Base-by-base conservation (phyloP, 768 basidiomycete species). In the Dioszegia aurantiaca region DNA sequence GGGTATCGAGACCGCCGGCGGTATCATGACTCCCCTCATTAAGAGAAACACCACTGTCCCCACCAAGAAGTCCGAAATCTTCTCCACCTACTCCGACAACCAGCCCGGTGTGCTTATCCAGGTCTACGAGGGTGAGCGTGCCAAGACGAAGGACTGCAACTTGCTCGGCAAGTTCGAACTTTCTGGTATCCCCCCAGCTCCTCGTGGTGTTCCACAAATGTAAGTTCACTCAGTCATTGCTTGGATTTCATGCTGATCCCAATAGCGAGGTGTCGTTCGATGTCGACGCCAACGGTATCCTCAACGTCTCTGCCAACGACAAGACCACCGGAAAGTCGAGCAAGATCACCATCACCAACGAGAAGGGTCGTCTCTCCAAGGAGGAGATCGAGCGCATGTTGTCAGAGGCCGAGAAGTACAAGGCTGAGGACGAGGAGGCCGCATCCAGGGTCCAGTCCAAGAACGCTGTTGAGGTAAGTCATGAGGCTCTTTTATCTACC, bases 1-100 rank as follows among this genome's bases (percentile, higher is more conserved):
- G 76, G 93, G 94, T 84, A 99, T 98, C 69, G 94, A 97, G 83
- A 97, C 93, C 69, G 94, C 93, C 37, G 92, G 94, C 72, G 91
- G 92, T 77, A 92, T 97, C 69, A 90, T 97, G 83, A 97, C 92
- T 67, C 95, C 94, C 79, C 83, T 99, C 72, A 97, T 99, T 71
- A 84, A 90, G 60, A 31, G 94, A 69, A 97, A 97, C 85, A 97
- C 94, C 41, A 90, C 94, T 74, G 92, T 98, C 76, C 94, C 94
- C 59, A 97, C 93, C 69, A 87, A 88, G 82, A 97, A 98, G 83
- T 86, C 85, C 61, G 92, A 98, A 80, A 94, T 87, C 73, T 95
- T 97, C 85, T 97, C 93, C 37, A 97, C 94, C 19, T 87, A 88
- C 49, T 86, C 89, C 51, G 89, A 91, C 74, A 91, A 90, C 82